phyloP scores from a whole-genome alignment of 257 asterid species.

The Parsonsia alboflavescens region DNA sequence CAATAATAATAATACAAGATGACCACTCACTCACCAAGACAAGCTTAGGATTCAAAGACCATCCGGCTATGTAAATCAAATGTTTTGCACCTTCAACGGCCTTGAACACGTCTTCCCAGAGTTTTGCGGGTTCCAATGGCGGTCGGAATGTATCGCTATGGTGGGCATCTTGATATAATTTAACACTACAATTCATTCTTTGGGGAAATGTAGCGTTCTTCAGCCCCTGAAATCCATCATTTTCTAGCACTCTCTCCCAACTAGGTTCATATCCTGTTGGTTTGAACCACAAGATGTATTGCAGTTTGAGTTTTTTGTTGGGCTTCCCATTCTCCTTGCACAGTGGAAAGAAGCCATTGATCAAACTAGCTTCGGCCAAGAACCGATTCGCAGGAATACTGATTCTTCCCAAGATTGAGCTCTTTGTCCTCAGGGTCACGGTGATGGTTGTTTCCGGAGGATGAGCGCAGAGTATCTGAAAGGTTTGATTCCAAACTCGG shows the following conservation, averaged over 20 bases:
- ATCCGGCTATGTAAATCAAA: conserved; percentile 75
- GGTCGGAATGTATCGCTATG: conserved; percentile 47
- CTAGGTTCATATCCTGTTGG: conserved; percentile 51
- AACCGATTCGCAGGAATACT: conserved; percentile 42
- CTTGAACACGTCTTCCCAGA: conserved; percentile 81
- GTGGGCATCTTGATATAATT: conserved; percentile 83
- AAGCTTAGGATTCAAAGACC: conserved; percentile 75
- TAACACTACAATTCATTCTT: conserved; percentile 58
- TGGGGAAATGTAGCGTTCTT: conserved; percentile 61
- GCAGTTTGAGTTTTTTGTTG: conserved; percentile 47
- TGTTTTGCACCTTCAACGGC: conserved; percentile 84
- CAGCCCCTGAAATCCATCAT: conserved; percentile 53
- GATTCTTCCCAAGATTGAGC: conserved; percentile 49
- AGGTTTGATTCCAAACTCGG: conserved; percentile 73
- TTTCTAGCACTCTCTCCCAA: conserved; percentile 54
- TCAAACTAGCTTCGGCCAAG: conserved; percentile 45
- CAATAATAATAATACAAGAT: background rate
- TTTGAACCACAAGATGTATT: conserved; percentile 70
- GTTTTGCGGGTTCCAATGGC: conserved; percentile 43
- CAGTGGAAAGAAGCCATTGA: conserved; percentile 68
- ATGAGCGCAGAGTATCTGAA: conserved; percentile 82
- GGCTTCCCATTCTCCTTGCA: conserved; percentile 41
- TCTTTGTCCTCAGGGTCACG: conserved; percentile 49
- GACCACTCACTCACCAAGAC: conserved; percentile 54
- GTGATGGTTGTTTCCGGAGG: conserved; percentile 54